A percentile compares a stretch with the other conserved stretches of the same genome.
Conservation (phyloP, 1,284 basidiomycete genomes). For the Ganoderma sp. region DNA sequence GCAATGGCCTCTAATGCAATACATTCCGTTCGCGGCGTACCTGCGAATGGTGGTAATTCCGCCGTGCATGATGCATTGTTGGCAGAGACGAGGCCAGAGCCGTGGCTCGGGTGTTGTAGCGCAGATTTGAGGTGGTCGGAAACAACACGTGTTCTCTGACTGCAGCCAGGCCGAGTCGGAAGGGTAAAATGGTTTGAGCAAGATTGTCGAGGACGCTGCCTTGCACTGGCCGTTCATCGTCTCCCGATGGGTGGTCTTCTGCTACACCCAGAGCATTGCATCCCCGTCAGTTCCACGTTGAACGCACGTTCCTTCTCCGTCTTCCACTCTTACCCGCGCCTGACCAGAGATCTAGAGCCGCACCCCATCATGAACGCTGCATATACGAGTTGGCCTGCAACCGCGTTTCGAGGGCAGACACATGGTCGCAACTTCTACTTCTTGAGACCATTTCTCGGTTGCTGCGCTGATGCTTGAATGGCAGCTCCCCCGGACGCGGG, state of each 20-base stretch:
- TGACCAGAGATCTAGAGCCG: too few species aligned
- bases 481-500: too few species aligned
- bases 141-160: not conserved
- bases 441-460: too few species aligned
- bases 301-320: too few species aligned
- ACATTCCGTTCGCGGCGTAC: not conserved
- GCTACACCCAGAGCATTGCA: not conserved
- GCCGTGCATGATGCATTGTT: not conserved
- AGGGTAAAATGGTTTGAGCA: not conserved
- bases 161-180: not conserved
- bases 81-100: not conserved
- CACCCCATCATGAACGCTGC: too few species aligned
- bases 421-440: too few species aligned
- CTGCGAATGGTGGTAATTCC: not conserved
- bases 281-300: not conserved
- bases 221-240: not conserved
- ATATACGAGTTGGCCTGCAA: too few species aligned
- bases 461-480: too few species aligned
- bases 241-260: not conserved
- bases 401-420: too few species aligned
- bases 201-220: too few species aligned
- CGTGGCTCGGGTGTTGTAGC: not conserved
- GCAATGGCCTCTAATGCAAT: constrained; percentile 14
- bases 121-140: not conserved
- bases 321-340: too few species aligned